Base-by-base conservation (phyloP, 1,284 basidiomycete genomes). In the Ustilago sp. region DNA sequence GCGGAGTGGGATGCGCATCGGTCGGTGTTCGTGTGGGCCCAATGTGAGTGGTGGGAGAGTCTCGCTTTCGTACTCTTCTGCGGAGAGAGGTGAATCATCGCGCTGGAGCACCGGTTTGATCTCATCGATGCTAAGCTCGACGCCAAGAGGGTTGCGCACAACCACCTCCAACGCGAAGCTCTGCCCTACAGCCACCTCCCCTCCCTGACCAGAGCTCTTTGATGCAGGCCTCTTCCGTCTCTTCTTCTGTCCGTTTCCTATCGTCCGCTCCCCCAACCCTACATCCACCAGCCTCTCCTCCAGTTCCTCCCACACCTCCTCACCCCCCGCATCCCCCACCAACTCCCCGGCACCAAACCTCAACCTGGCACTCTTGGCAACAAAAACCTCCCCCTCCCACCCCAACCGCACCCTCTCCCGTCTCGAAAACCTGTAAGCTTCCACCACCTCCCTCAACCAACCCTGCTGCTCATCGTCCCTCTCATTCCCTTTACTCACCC, bases 371-470 rank as follows among this genome's bases (percentile, higher is more conserved):
- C 38, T 34, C 13, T 56, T 45, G 6, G 50, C 36, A 31, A 72
- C 69, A 47, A 77, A 68, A 28, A 78, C 43, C 1, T 53, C 31
- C 19, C 59, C 59, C 0, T 51, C 39, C 53, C 68, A 39, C 9
- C 34, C 23, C 39, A 63, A 34, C 39, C 23, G 23, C 23, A 35
- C 7, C 19, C 32, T 36, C 11, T 34, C 15, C 17, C 11, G 8
- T 3, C 4, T 56, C 3, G 82, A 74, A 39, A 77, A 87, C 74
- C 87, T 87, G 80, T 87, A 89, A 3, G 89, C 88, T 15, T 88
- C 79, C 6, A 82, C 80, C 47, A 90, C 84, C 63, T 88, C 88
- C 50, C 88, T 86, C 58, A 89, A 73, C 23, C 2, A 35, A 87
- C 87, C 9, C 43, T 45, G 23, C 23, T 28, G 23, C 2, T 57